Base-by-base conservation (phyloP, 192 early-diverging fungal species). In the Spizellomyces sp. region DNA sequence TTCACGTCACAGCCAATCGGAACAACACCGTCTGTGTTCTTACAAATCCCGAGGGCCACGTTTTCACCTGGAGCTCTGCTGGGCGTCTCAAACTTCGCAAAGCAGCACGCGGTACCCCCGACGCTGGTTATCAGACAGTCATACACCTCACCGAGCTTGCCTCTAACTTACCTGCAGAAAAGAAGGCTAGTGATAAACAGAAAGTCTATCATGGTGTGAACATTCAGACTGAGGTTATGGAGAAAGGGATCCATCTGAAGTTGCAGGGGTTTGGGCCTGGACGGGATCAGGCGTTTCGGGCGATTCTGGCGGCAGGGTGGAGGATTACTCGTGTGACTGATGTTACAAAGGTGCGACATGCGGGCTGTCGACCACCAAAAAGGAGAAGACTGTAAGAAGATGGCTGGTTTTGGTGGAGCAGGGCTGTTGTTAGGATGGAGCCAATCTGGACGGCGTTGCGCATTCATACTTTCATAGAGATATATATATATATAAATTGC, bases 1-100 rank as follows among this genome's bases (percentile, higher is more conserved):
- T 82, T 15, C 80, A 82, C 74, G 73, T 82, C 54, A 59, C 63
- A 10, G 68, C 77, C 52, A 75, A 70, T 56, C 59, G 87, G 48
- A 98, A 98, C 77, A 98, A 98, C 83, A 96, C 96, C 48, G 88
- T 95, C 62, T 44, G 93, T 56, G 91, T 92, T 27, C 79, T 98
- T 64, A 92, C 93, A 1, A 83, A 89, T 65, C 77, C 82, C 8
- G 79, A 83, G 22, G 94, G 94, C 12, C 70, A 89, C 41, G 84
- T 88, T 42, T 77, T 96, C 46, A 81, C 89, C 36, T 89, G 85
- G 58, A 81, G 90, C 47, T 92, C 92, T 6, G 94, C 90, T 21
- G 96, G 96, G 22, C 85, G 82, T 14, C 88, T 88, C 5, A 93
- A 93, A 36, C 91, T 98, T 70, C 93, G 90, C 70, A 96, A 96